phyloP scores from a whole-genome alignment of 1,284 basidiomycete genomes.

The Sporisorium exsertum region DNA sequence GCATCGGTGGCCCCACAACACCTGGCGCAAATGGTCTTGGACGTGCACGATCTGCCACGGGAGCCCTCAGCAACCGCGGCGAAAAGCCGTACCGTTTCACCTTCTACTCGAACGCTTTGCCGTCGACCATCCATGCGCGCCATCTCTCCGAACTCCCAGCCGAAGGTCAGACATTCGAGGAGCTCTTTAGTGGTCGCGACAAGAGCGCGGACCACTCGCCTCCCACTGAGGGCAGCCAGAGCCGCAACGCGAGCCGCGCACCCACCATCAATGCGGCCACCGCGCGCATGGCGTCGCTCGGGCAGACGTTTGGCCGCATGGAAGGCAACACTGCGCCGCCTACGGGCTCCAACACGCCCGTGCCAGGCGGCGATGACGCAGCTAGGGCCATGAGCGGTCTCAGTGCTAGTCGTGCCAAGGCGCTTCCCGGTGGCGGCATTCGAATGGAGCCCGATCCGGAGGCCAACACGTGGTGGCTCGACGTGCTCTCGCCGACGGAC shows the following conservation, averaged over 20 bases:
- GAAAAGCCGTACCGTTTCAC: slow-evolving; percentile 92
- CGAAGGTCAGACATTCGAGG: slow-evolving; percentile 91
- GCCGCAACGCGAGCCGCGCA: slow-evolving; percentile 47
- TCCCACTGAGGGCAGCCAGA: slow-evolving; percentile 44
- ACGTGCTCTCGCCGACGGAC: slow-evolving; percentile 92
- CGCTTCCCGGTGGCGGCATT: slow-evolving; percentile 61
- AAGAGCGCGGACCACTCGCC: slow-evolving; percentile 30
- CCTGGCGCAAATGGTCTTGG: slow-evolving; percentile 14
- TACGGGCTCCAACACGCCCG: slow-evolving; percentile 59
- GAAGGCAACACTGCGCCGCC: slow-evolving; percentile 61
- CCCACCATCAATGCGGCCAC: slow-evolving; percentile 46
- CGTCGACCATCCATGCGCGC: slow-evolving; percentile 93
- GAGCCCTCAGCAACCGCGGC: slow-evolving; percentile 45
- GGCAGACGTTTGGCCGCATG: slow-evolving; percentile 43
- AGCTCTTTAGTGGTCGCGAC: slow-evolving; percentile 81
- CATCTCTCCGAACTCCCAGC: slow-evolving; percentile 92
- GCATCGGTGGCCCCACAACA: slow-evolving; percentile 11
- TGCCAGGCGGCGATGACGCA: slow-evolving; percentile 24
- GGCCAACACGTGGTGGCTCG: slow-evolving; percentile 95
- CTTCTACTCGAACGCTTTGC: slow-evolving; percentile 94
- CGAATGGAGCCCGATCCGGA: slow-evolving; percentile 72
- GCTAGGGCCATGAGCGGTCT: slow-evolving; percentile 32
- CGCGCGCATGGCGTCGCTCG: slow-evolving; percentile 45
- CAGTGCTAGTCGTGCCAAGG: slow-evolving; percentile 35
- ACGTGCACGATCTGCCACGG: slow-evolving; percentile 37